Percentiles rank a stretch among this genome's conserved stretches.
phyloP scores from a whole-genome alignment of 2,329 filamentous ascomycete species.

The Talaromyces sp. region DNA sequence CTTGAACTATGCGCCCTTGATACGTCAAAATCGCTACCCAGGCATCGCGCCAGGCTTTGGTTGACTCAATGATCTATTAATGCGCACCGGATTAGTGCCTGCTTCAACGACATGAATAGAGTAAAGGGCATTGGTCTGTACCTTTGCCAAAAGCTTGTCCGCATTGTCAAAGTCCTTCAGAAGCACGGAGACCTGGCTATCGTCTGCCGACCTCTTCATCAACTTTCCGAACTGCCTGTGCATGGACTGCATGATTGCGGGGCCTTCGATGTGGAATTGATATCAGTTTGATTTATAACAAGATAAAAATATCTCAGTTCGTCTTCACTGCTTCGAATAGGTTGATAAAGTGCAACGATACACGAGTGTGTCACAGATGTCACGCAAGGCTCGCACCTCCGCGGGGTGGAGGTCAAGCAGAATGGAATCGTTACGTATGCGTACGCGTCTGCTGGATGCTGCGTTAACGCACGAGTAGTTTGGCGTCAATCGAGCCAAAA shows the following conservation, averaged over 20 bases:
- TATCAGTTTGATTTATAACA: not conserved
- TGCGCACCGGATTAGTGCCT: conserved; percentile 1
- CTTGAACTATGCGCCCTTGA: conserved; percentile 64
- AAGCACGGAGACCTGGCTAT: conserved; percentile 70
- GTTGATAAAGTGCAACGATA: not conserved
- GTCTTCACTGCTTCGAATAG: not conserved
- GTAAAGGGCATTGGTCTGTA: conserved; percentile 36
- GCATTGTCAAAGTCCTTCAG: conserved; percentile 78
- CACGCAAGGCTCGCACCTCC: conserved; percentile 3
- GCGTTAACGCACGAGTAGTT: not conserved
- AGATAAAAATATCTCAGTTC: not conserved
- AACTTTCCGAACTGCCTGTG: conserved; percentile 72
- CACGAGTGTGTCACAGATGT: not conserved
- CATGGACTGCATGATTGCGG: conserved; percentile 47
- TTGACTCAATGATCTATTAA: conserved; percentile 67
- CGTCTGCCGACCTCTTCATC: conserved; percentile 67
- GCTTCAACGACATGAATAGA: not conserved
- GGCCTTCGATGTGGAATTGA: not conserved
- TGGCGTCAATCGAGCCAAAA: not conserved
- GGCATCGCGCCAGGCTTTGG: conserved; percentile 72
- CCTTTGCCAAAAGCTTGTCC: conserved; percentile 69
- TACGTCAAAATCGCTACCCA: conserved; percentile 70
- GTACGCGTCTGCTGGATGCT: conserved; percentile 2
- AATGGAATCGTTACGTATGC: conserved; percentile 6
- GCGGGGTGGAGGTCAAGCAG: not conserved